Conservation (phyloP, 768 basidiomycete genomes). For the Leccinum subgranulosum region DNA sequence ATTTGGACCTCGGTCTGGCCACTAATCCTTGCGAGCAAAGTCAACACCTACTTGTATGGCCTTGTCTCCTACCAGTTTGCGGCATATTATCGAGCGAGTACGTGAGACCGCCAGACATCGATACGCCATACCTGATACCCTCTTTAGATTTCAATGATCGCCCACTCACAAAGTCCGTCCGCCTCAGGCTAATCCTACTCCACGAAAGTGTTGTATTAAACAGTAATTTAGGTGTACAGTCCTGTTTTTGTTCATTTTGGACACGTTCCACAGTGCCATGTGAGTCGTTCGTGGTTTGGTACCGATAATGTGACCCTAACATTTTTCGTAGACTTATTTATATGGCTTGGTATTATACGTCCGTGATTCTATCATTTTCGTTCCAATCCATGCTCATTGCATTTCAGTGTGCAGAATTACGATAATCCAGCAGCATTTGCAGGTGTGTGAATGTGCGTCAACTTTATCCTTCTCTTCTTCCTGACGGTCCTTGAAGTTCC, state of each 20-base stretch:
- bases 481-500: slow-evolving; percentile 29
- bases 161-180: slow-evolving; percentile 3
- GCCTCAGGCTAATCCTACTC: too few species aligned
- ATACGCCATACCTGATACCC: neutral
- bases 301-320: neutral
- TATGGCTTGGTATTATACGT: slow-evolving; percentile 19
- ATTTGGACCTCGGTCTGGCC: neutral
- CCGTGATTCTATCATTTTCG: neutral
- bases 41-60: slow-evolving; percentile 37
- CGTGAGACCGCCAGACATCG: neutral
- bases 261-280: slow-evolving; percentile 19
- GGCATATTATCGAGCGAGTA: slow-evolving; percentile 31
- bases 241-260: slow-evolving; percentile 15
- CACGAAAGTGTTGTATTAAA: neutral
- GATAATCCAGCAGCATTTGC: neutral
- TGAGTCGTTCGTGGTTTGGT: neutral
- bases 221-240: slow-evolving; percentile 11
- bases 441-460: neutral
- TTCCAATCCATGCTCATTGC: neutral
- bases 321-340: slow-evolving; percentile 9
- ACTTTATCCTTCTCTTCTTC: neutral
- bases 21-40: slow-evolving; percentile 3
- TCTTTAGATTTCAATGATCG: slow-evolving; percentile 17
- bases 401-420: neutral
- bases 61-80: slow-evolving; percentile 43